phyloP scores from a whole-genome alignment of 2,329 filamentous ascomycete species.

The Microsporum canis region DNA sequence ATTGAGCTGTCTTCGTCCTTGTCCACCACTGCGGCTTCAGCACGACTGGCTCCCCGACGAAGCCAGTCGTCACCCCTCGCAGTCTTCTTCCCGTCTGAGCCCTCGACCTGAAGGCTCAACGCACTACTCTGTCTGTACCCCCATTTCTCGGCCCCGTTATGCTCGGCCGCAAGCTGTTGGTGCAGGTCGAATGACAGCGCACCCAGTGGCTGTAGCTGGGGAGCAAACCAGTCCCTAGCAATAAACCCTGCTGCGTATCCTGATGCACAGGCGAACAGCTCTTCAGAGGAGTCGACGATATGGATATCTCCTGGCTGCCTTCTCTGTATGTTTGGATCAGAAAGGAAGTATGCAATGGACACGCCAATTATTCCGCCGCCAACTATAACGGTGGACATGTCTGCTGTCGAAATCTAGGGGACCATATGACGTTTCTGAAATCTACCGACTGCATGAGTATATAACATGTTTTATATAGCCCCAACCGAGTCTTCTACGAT shows the following conservation, averaged over 20 bases:
- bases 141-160: slow-evolving; percentile 49
- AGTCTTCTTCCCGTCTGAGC: slow-evolving; percentile 29
- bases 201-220: slow-evolving; percentile 47
- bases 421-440: no score
- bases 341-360: slow-evolving; percentile 62
- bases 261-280: slow-evolving; percentile 62
- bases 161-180: slow-evolving; percentile 47
- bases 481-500: neutral
- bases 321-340: slow-evolving; percentile 26
- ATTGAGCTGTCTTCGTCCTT: slow-evolving; percentile 22
- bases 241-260: slow-evolving; percentile 65
- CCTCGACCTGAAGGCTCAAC: slow-evolving; percentile 40
- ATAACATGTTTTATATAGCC: neutral
- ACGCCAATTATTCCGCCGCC: slow-evolving; percentile 60
- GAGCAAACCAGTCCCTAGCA: slow-evolving; percentile 59
- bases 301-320: slow-evolving; percentile 37
- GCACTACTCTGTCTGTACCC: slow-evolving; percentile 50
- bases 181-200: slow-evolving; percentile 60
- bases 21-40: slow-evolving; percentile 38
- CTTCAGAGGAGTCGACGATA: slow-evolving; percentile 45
- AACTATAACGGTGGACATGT: slow-evolving; percentile 51
- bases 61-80: slow-evolving; percentile 54
- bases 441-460: neutral
- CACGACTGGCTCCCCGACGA: slow-evolving; percentile 51
- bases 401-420: slow-evolving; percentile 12